Evolutionary conservation across 208 protist genomes (phyloP).

Genomic region (Leishmania lainsoni): DNA sequence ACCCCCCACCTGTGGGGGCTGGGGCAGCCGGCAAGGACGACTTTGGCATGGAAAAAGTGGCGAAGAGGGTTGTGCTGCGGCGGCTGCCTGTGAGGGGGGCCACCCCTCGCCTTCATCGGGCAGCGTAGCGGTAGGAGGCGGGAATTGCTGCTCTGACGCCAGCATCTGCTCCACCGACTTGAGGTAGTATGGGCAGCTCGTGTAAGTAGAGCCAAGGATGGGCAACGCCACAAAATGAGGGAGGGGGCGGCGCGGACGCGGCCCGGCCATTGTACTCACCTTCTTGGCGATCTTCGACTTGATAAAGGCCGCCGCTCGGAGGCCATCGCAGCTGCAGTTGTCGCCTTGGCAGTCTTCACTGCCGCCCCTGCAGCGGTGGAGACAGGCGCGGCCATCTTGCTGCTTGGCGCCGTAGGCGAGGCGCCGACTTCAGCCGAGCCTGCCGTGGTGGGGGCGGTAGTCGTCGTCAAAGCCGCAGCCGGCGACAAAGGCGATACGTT

Average conservation of each 20-base stretch:
- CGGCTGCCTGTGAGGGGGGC: constrained; percentile 1
- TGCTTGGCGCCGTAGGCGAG: not conserved
- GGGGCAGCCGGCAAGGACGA: not conserved
- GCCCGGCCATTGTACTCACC: constrained; percentile 1
- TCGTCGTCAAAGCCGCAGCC: not conserved
- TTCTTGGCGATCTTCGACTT: constrained; percentile 29
- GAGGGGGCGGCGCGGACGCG: constrained; percentile 7
- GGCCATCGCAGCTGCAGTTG: constrained; percentile 16
- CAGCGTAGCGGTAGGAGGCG: constrained; percentile 29
- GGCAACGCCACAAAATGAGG: constrained; percentile 50
- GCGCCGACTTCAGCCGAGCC: not conserved
- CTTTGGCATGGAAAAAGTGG: constrained; percentile 4
- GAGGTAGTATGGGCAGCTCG: constrained; percentile 55
- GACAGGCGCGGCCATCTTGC: not conserved
- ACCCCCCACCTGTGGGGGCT: not conserved
- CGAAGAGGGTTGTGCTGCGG: not conserved
- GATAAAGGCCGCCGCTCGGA: constrained; percentile 33
- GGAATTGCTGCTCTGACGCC: constrained; percentile 39
- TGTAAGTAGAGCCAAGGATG: constrained; percentile 53
- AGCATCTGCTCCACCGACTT: constrained; percentile 56
- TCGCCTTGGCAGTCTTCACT: constrained; percentile 13
- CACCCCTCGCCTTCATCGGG: constrained; percentile 28
- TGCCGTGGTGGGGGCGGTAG: not conserved
- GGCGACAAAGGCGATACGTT: not conserved
- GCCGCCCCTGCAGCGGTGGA: not conserved